Conservation (phyloP, 495 filamentous ascomycete genomes). For the Neurospora sp. region DNA sequence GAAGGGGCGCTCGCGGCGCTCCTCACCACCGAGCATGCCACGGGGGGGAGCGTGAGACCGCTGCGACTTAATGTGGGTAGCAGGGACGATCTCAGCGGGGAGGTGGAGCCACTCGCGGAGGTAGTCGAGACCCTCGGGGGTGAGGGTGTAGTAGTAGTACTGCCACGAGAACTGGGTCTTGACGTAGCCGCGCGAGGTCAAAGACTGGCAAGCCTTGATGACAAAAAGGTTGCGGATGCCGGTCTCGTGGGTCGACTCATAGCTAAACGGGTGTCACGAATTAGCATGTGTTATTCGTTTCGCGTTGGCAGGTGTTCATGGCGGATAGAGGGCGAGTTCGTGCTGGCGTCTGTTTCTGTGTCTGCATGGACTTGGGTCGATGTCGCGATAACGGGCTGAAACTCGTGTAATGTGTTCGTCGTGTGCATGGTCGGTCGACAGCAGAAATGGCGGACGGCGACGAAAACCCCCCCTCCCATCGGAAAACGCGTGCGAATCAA, state of each 20-base stretch:
- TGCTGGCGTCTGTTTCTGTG: not conserved
- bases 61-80: constrained; percentile 99
- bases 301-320: not conserved
- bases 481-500: not conserved
- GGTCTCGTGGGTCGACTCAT: constrained; percentile 28
- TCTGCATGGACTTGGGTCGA: constrained; percentile 42
- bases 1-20: constrained; percentile 61
- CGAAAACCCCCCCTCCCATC: not conserved
- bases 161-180: constrained; percentile 99
- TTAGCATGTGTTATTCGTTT: constrained; percentile 16
- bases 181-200: constrained; percentile 93
- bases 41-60: constrained; percentile 95
- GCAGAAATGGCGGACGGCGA: not conserved
- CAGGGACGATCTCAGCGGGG: constrained; percentile 97
- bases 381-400: constrained; percentile 55
- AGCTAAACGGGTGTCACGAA: constrained; percentile 13
- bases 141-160: constrained; percentile 99
- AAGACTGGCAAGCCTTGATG: constrained; percentile 96
- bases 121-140: constrained; percentile 98
- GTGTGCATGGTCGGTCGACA: not conserved
- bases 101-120: constrained; percentile 99
- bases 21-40: constrained; percentile 95
- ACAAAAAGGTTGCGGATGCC: constrained; percentile 94
- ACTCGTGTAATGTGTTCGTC: not conserved
- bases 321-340: not conserved